These are phyloP conservation scores for Calonectria hongkongensis DNA, from an alignment of 2,329 filamentous ascomycete genomes.

Conservation along the genomic window DNA sequence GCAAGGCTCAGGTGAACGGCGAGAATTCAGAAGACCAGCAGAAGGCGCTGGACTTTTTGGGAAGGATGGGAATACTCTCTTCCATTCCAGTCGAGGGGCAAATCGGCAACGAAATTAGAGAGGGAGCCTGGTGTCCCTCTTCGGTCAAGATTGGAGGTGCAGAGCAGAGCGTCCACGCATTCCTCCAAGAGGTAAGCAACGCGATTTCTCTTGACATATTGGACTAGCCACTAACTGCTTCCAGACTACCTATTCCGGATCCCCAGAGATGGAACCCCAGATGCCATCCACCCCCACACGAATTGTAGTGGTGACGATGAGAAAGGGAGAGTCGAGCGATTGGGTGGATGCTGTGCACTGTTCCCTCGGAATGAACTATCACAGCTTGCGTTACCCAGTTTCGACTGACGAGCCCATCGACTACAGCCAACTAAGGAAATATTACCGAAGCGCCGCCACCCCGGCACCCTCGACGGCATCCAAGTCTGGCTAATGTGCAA, in stretches of 20 bases:
- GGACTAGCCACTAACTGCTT: neutral
- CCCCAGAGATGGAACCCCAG: conserved; percentile 30
- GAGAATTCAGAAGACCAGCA: conserved; percentile 29
- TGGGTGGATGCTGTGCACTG: conserved; percentile 38
- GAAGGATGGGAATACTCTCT: conserved; percentile 33
- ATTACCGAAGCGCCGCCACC: conserved; percentile 16
- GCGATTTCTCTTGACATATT: no score
- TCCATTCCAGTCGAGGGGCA: conserved; percentile 26
- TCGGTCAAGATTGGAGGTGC: conserved; percentile 25
- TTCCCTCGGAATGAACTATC: conserved; percentile 34
- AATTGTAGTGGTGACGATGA: conserved; percentile 37
- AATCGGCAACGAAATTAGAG: conserved; percentile 22
- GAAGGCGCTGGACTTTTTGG: conserved; percentile 30
- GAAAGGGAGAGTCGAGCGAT: conserved; percentile 34
- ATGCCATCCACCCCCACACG: conserved; percentile 30
- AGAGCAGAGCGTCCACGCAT: conserved; percentile 36
- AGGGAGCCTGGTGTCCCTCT: conserved; percentile 37
- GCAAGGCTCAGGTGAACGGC: conserved; percentile 16
- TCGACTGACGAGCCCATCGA: conserved; percentile 15
- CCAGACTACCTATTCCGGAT: conserved; percentile 36
- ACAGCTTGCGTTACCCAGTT: conserved; percentile 30
- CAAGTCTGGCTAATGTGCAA: conserved; percentile 4
- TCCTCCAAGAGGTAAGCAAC: conserved; percentile 33
- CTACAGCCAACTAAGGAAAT: conserved; percentile 25
- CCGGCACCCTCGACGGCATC: neutral